These are phyloP conservation scores for Collybia sp. DNA, from an alignment of 768 basidiomycete species.

Conservation along the genomic window DNA sequence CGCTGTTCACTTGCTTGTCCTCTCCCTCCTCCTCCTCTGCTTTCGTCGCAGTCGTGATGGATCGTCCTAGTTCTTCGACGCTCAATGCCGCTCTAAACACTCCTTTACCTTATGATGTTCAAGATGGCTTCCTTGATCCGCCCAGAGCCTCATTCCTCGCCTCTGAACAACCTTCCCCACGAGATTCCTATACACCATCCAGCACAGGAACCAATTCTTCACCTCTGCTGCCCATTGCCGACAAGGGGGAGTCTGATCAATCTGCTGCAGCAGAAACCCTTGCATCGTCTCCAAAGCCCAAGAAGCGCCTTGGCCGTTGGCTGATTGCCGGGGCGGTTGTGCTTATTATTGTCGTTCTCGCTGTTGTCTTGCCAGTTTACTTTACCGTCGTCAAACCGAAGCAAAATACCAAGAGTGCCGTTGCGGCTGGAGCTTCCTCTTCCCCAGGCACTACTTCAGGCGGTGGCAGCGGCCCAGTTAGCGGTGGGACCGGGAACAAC, in stretches of 20 bases:
- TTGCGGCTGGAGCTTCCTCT: not conserved
- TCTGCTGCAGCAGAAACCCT: slow-evolving; percentile 2
- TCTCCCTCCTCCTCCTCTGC: too few relatives aligned
- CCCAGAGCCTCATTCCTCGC: slow-evolving; percentile 9
- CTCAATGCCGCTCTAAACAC: not conserved
- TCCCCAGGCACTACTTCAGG: not conserved
- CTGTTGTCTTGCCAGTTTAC: slow-evolving; percentile 54
- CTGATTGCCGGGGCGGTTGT: slow-evolving; percentile 28
- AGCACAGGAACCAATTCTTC: slow-evolving; percentile 9
- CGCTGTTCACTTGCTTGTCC: too few relatives aligned
- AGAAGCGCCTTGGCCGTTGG: slow-evolving; percentile 12
- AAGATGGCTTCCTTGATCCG: slow-evolving; percentile 3
- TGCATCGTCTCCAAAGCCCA: slow-evolving; percentile 5
- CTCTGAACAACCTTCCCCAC: slow-evolving; percentile 8
- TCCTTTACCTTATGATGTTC: not conserved
- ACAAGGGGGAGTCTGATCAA: slow-evolving; percentile 7
- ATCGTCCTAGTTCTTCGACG: too few relatives aligned
- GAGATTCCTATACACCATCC: slow-evolving; percentile 8
- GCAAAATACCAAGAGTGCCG: slow-evolving; percentile 8
- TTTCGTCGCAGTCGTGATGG: too few relatives aligned
- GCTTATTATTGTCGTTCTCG: slow-evolving; percentile 35
- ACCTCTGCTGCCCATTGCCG: slow-evolving; percentile 8
- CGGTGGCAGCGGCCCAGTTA: slow-evolving; percentile 4
- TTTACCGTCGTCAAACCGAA: slow-evolving; percentile 47
- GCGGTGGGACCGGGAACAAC: slow-evolving; percentile 6